Percentiles rank a stretch among this genome's conserved stretches.
These are phyloP conservation scores for Fusarium staphyleae DNA, from an alignment of 2,329 filamentous ascomycete genomes.

Conservation along the genomic window DNA sequence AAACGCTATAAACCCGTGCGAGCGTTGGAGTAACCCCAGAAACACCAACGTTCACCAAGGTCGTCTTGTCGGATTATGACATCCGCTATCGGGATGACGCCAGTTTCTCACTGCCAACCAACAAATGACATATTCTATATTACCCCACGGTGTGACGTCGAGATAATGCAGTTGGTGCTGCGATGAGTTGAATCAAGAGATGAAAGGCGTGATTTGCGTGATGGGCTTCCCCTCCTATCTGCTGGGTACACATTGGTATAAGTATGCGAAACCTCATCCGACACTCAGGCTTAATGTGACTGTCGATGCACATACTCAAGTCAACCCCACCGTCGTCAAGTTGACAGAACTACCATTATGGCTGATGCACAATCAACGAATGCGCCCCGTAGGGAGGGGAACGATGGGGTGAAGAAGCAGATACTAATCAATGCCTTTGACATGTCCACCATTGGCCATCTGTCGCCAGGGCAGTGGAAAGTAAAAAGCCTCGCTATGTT, in stretches of 20 bases:
- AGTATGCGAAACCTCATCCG: not conserved
- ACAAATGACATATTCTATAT: not conserved
- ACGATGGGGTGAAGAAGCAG: constrained; percentile 26
- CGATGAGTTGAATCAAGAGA: not conserved
- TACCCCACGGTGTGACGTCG: not conserved
- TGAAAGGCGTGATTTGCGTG: constrained; percentile 1
- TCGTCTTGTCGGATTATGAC: not conserved
- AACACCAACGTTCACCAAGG: no score
- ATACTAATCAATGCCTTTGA: constrained; percentile 71
- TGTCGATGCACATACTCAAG: no score
- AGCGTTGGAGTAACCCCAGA: no score
- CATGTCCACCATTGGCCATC: constrained; percentile 69
- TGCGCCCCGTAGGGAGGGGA: not conserved
- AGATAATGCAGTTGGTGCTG: not conserved
- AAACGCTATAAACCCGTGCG: no score
- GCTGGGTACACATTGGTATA: not conserved
- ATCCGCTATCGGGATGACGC: constrained; percentile 4
- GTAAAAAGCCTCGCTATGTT: constrained; percentile 40
- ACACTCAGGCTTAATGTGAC: no score
- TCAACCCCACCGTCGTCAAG: not conserved
- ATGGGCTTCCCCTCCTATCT: not conserved
- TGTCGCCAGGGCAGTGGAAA: constrained; percentile 73
- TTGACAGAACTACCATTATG: not conserved
- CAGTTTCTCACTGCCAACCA: not conserved
- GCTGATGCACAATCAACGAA: not conserved